A percentile compares a stretch with the other conserved stretches of the same genome.
phyloP scores from a whole-genome alignment of 805 yeast species.

The Myxozyma neglecta region DNA sequence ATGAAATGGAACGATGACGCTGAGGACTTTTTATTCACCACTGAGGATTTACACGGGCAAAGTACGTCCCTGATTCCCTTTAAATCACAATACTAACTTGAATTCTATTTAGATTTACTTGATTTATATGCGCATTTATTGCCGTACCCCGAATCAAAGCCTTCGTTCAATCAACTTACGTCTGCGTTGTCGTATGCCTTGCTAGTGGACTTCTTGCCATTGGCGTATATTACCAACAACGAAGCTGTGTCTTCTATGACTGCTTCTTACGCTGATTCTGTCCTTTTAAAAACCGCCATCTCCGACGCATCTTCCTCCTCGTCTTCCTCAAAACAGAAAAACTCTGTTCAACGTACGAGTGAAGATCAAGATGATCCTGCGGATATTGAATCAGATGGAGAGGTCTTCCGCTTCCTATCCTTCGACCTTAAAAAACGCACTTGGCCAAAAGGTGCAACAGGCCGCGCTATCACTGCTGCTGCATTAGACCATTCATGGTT shows the following conservation, averaged over 20 bases:
- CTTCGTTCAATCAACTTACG: slow-evolving; percentile 38
- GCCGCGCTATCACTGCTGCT: slow-evolving; percentile 50
- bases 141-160: slow-evolving; percentile 42
- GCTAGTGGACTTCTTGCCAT: slow-evolving; percentile 38
- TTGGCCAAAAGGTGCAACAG: slow-evolving; percentile 42
- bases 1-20: slow-evolving; percentile 44
- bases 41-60: background rate
- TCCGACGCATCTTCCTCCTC: background rate
- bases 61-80: background rate
- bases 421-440: slow-evolving; percentile 45
- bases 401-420: slow-evolving; percentile 46
- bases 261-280: slow-evolving; percentile 49
- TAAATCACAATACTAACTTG: no score
- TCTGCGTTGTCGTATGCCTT: slow-evolving; percentile 36
- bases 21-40: slow-evolving; percentile 37
- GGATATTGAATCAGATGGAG: slow-evolving; percentile 12
- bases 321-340: background rate
- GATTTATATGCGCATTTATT: slow-evolving; percentile 45
- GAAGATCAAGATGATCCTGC: background rate
- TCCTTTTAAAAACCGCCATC: slow-evolving; percentile 24
- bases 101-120: slow-evolving; percentile 34
- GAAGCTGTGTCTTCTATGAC: slow-evolving; percentile 46
- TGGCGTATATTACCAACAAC: background rate
- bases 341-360: no score
- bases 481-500: slow-evolving; percentile 65